These are phyloP conservation scores for Passiflora organensis DNA, from an alignment of 345 rosid species.

Conservation along the genomic window DNA sequence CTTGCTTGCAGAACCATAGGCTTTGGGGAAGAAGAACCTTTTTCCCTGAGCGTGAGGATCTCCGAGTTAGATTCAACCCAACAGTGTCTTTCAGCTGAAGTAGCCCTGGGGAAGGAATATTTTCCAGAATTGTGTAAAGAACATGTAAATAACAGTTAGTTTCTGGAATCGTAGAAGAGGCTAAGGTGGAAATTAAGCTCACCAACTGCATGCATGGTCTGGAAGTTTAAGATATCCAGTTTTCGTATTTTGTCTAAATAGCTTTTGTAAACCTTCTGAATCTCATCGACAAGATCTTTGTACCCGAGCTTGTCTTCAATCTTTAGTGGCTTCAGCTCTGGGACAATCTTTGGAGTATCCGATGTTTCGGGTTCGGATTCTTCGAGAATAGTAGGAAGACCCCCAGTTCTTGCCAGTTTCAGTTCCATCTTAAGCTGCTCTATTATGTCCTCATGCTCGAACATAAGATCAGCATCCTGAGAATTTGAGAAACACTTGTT, in stretches of 20 bases:
- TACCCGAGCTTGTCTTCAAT: constrained; percentile 43
- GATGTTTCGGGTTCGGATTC: constrained; percentile 45
- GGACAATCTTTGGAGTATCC: constrained; percentile 21
- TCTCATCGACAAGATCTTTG: constrained; percentile 43
- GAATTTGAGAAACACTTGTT: constrained; percentile 7
- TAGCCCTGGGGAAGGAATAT: constrained; percentile 37
- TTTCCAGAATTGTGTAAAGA: not conserved
- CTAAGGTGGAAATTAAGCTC: constrained; percentile 16
- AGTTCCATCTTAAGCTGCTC: constrained; percentile 64
- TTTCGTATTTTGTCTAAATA: constrained; percentile 66
- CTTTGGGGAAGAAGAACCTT: constrained; percentile 34
- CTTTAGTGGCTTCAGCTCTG: constrained; percentile 53
- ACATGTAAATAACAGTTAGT: too few species aligned
- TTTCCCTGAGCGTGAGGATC: constrained; percentile 12
- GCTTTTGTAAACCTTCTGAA: constrained; percentile 59
- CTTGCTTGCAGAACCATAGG: constrained; percentile 39
- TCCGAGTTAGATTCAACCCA: constrained; percentile 15
- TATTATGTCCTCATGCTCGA: constrained; percentile 49
- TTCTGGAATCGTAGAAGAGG: not conserved
- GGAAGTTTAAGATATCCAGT: constrained; percentile 65
- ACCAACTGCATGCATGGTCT: constrained; percentile 70
- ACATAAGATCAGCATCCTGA: constrained; percentile 31
- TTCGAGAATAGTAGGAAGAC: constrained; percentile 74
- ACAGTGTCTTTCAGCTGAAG: constrained; percentile 43
- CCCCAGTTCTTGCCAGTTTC: constrained; percentile 59